A percentile compares a stretch with the other conserved stretches of the same genome.
Evolutionary conservation across 257 asterid species (phyloP).

Genomic region (Lavandula angustifolia): DNA sequence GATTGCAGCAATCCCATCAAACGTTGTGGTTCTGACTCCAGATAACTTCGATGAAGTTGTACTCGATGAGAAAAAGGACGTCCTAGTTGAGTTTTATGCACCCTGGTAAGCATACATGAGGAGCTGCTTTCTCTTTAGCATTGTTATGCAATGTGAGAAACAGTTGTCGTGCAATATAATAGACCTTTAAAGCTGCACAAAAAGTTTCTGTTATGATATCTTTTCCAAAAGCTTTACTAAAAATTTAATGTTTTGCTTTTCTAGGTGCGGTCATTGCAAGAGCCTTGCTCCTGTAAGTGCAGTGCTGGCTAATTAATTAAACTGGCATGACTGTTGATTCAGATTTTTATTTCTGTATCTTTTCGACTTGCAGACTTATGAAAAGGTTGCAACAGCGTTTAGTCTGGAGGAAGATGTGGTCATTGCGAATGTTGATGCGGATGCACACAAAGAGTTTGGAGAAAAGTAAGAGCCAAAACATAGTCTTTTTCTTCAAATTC

Average conservation of each 20-base stretch:
- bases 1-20: conserved; percentile 72
- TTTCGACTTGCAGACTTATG: conserved; percentile 60
- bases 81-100: conserved; percentile 91
- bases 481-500: conserved; percentile 1
- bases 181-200: not conserved
- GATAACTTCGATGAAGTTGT: conserved; percentile 84
- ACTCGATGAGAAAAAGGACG: conserved; percentile 75
- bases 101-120: conserved; percentile 64
- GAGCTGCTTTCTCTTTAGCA: no score
- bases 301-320: conserved; percentile 26
- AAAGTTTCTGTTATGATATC: not conserved
- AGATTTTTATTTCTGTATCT: conserved; percentile 23
- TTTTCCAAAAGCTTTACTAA: conserved; percentile 3
- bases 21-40: conserved; percentile 69
- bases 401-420: conserved; percentile 73
- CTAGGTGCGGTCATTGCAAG: conserved; percentile 98
- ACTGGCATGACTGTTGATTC: conserved; percentile 21
- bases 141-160: no score
- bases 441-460: conserved; percentile 73
- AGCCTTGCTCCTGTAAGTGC: conserved; percentile 91
- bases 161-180: not conserved
- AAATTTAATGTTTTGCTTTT: conserved; percentile 33
- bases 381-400: conserved; percentile 86
- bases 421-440: conserved; percentile 95
- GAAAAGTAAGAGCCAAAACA: conserved; percentile 63